Evolutionary conservation across 176 grass and related monocot genomes (phyloP).

Genomic region (Avena sativa): DNA sequence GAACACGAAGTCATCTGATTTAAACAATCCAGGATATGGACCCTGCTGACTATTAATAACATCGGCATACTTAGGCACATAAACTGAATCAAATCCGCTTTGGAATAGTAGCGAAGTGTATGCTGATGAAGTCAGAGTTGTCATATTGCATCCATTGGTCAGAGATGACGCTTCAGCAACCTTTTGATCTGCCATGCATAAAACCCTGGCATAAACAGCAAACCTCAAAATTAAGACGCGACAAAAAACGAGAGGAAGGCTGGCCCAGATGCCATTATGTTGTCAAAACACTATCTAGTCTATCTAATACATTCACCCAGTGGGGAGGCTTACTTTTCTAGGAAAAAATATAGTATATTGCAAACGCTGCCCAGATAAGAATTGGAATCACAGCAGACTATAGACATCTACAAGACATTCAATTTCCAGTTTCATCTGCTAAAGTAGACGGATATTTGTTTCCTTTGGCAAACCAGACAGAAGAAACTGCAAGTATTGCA

Average conservation of each 20-base stretch:
- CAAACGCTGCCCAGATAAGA: background rate
- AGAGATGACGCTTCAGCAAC: slow-evolving; percentile 33
- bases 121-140: slow-evolving; percentile 57
- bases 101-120: slow-evolving; percentile 57
- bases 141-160: slow-evolving; percentile 60
- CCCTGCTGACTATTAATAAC: slow-evolving; percentile 27
- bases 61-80: slow-evolving; percentile 40
- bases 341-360: background rate
- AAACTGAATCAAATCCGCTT: slow-evolving; percentile 38
- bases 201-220: slow-evolving; percentile 35
- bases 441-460: background rate
- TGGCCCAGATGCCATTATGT: background rate
- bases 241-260: background rate
- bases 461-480: background rate
- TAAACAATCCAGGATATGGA: slow-evolving; percentile 52
- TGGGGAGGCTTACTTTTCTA: background rate
- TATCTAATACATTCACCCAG: background rate
- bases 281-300: background rate
- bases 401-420: background rate
- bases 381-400: background rate
- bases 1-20: slow-evolving; percentile 74
- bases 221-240: slow-evolving; percentile 21
- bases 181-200: slow-evolving; percentile 60
- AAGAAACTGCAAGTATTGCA: background rate
- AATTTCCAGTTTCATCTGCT: background rate